A percentile compares a stretch with the other conserved stretches of the same genome.
These are phyloP conservation scores for Beauveria pseudobassiana DNA, from an alignment of 2,329 filamentous ascomycete genomes.

Conservation along the genomic window DNA sequence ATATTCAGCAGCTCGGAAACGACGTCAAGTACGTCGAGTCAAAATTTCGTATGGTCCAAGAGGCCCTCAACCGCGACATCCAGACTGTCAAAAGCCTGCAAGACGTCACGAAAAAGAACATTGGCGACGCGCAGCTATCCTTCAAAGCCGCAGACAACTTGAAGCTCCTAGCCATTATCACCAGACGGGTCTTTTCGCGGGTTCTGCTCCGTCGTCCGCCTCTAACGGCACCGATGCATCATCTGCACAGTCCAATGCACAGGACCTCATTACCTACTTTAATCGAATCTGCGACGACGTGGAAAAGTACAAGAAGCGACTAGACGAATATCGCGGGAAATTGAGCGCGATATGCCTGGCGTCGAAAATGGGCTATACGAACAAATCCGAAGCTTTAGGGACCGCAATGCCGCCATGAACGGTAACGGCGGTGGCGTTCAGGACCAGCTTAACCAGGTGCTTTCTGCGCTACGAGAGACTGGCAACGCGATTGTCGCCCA, in stretches of 20 bases:
- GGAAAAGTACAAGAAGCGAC: slow-evolving; percentile 34
- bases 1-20: slow-evolving; percentile 39
- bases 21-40: slow-evolving; percentile 43
- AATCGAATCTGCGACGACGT: slow-evolving; percentile 37
- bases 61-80: slow-evolving; percentile 47
- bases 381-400: slow-evolving; percentile 30
- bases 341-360: slow-evolving; percentile 40
- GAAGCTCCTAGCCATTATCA: slow-evolving; percentile 54
- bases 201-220: slow-evolving; percentile 21
- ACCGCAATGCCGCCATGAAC: slow-evolving; percentile 18
- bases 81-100: slow-evolving; percentile 57
- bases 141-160: slow-evolving; percentile 71
- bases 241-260: slow-evolving; percentile 30
- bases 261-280: slow-evolving; percentile 38
- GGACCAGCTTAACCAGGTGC: slow-evolving; percentile 31
- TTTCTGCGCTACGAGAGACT: slow-evolving; percentile 31
- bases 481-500: slow-evolving; percentile 33
- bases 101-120: slow-evolving; percentile 52
- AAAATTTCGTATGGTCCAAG: slow-evolving; percentile 38
- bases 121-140: slow-evolving; percentile 60
- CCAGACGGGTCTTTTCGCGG: slow-evolving; percentile 36
- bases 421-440: slow-evolving; percentile 24
- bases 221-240: slow-evolving; percentile 25
- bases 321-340: slow-evolving; percentile 39
- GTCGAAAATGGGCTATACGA: slow-evolving; percentile 40